Percentiles rank a stretch among this genome's conserved stretches.
phyloP scores from a whole-genome alignment of 2,329 filamentous ascomycete genomes.

The Cadophora sp. region DNA sequence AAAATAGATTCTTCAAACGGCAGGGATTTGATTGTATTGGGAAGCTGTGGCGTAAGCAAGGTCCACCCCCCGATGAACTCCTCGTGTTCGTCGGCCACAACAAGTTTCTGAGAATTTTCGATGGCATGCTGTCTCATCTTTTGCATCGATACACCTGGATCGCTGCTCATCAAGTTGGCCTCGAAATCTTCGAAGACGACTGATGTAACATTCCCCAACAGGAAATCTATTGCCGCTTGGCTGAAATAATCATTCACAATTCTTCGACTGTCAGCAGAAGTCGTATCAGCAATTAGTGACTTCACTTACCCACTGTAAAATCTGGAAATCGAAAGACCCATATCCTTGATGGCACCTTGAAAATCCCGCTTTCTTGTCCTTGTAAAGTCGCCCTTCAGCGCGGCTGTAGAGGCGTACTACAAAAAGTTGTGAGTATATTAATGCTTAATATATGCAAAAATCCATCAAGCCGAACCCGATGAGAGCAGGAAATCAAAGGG shows the following conservation, averaged over 20 bases:
- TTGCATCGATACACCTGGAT: constrained; percentile 86
- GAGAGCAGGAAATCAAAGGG: neutral
- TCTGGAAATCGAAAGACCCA: constrained; percentile 84
- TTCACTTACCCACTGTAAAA: constrained; percentile 68
- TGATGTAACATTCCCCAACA: constrained; percentile 85
- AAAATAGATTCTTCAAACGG: constrained; percentile 90
- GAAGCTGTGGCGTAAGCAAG: constrained; percentile 75
- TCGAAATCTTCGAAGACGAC: constrained; percentile 94
- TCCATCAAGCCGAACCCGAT: neutral
- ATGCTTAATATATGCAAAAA: too few species aligned
- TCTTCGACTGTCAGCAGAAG: constrained; percentile 55
- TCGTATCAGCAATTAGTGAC: neutral
- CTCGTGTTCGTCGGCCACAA: constrained; percentile 82
- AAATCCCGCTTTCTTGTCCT: constrained; percentile 90
- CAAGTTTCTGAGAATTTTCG: constrained; percentile 85
- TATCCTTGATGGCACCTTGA: constrained; percentile 87
- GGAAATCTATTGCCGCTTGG: constrained; percentile 92
- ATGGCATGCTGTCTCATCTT: constrained; percentile 89
- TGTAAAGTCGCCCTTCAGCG: constrained; percentile 96
- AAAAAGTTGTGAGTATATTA: neutral
- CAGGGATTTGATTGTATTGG: constrained; percentile 71
- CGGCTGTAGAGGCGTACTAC: constrained; percentile 94
- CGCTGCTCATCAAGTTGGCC: constrained; percentile 88
- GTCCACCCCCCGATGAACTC: constrained; percentile 92
- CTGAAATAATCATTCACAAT: constrained; percentile 98